These are phyloP conservation scores for Leccinum obscurum DNA, from an alignment of 768 basidiomycete genomes.

Conservation along the genomic window DNA sequence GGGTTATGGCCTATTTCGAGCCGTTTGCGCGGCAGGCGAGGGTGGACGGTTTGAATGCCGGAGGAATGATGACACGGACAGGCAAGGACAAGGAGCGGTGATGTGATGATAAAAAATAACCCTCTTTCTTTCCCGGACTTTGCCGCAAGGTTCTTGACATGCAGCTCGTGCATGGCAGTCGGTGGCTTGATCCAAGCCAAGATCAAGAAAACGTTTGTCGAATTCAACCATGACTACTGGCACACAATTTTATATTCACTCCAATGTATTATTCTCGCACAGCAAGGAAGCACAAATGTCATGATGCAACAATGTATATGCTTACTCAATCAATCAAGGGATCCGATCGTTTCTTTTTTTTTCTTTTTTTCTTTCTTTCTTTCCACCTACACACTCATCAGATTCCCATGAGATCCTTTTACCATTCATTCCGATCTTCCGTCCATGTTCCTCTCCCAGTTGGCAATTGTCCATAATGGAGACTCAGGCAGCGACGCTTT, in stretches of 20 bases:
- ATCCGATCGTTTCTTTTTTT: background rate
- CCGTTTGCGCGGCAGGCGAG: constrained; percentile 26
- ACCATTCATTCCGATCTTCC: background rate
- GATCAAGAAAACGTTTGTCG: constrained; percentile 4
- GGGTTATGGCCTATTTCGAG: constrained; percentile 22
- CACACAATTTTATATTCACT: background rate
- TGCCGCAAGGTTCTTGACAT: constrained; percentile 18
- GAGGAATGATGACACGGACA: background rate
- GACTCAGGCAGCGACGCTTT: constrained; percentile 35
- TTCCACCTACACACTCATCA: constrained; percentile 8
- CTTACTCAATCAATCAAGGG: background rate
- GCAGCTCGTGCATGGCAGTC: constrained; percentile 25
- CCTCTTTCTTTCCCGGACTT: constrained; percentile 1
- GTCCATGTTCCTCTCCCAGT: background rate
- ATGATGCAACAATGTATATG: background rate
- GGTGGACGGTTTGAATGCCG: constrained; percentile 16
- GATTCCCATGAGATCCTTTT: constrained; percentile 17
- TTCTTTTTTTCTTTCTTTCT: background rate
- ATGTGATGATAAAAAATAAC: constrained; percentile 7
- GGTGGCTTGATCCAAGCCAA: constrained; percentile 8
- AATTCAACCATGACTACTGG: constrained; percentile 2
- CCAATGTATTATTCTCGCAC: background rate
- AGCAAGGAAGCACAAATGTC: background rate
- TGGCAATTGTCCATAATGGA: background rate
- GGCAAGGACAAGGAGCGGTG: constrained; percentile 27